Evolutionary conservation across 2,329 filamentous ascomycete species (phyloP).

Genomic region (Pseudovirgaria hyperparasitica): DNA sequence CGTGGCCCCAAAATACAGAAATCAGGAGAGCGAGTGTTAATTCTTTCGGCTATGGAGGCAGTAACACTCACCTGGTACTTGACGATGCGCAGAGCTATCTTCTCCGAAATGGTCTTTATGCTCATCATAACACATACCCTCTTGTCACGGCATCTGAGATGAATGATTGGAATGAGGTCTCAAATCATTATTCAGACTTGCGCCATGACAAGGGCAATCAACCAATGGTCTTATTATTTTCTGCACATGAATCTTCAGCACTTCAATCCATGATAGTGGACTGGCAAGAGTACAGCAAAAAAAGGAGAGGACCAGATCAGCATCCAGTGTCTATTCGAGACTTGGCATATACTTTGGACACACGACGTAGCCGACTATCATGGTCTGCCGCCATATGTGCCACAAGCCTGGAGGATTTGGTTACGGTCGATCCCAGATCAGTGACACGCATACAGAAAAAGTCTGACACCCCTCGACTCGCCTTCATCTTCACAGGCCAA

Average conservation of each 20-base stretch:
- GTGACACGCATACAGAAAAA: no score
- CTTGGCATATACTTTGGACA: not conserved
- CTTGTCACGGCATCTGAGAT: no score
- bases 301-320: not conserved
- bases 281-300: no score
- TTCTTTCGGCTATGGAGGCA: conserved; percentile 5
- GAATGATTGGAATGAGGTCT: no score
- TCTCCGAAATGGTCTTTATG: conserved; percentile 2
- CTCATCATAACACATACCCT: no score
- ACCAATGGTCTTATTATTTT: no score
- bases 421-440: not conserved
- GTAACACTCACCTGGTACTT: conserved; percentile 5
- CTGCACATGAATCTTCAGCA: no score
- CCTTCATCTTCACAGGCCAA: conserved; percentile 25
- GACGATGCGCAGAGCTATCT: conserved; percentile 8
- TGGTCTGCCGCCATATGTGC: not conserved
- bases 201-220: no score
- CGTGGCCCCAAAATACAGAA: conserved; percentile 1
- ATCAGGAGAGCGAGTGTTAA: conserved; percentile 3
- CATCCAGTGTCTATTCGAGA: not conserved
- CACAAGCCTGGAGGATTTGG: not conserved
- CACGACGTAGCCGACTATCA: not conserved
- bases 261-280: no score
- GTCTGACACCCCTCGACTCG: conserved; percentile 1
- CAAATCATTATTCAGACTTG: no score